A percentile compares a stretch with the other conserved stretches of the same genome.
phyloP scores from a whole-genome alignment of 805 yeast species.

The Wickerhamomyces sydowiorum region DNA sequence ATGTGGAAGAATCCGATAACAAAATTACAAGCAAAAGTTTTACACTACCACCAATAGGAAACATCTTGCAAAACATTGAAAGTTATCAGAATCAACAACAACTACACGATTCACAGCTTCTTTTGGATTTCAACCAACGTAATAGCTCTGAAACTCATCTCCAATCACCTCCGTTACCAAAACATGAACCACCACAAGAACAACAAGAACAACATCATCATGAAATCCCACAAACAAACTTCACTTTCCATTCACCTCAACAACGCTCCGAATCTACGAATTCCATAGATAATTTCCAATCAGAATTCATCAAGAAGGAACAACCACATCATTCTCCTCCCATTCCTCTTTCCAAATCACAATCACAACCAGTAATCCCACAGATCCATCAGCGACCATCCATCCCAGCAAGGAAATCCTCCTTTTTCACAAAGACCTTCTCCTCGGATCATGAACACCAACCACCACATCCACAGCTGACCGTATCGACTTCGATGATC shows the following conservation, averaged over 20 bases:
- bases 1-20: too few species aligned
- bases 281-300: slow-evolving; percentile 1
- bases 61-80: slow-evolving; percentile 20
- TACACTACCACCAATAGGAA: slow-evolving; percentile 20
- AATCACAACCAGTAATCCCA: slow-evolving; percentile 4
- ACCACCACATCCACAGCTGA: not conserved
- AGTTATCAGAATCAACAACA: slow-evolving; percentile 22
- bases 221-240: not conserved
- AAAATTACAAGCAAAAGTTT: too few species aligned
- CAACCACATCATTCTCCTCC: not conserved
- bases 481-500: slow-evolving; percentile 4
- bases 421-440: not conserved
- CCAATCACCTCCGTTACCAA: not conserved
- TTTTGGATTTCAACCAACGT: slow-evolving; percentile 18
- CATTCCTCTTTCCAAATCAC: not conserved
- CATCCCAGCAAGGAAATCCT: not conserved
- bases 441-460: too few species aligned
- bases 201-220: slow-evolving; percentile 1
- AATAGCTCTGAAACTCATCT: not conserved
- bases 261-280: not conserved
- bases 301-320: not conserved
- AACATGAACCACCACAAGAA: not conserved
- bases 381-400: slow-evolving; percentile 1
- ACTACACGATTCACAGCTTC: slow-evolving; percentile 22
- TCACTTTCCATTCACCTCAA: not conserved